A percentile compares a stretch with the other conserved stretches of the same genome.
Evolutionary conservation across 176 grass and related monocot genomes (phyloP).

Genomic region (Secale cereale): DNA sequence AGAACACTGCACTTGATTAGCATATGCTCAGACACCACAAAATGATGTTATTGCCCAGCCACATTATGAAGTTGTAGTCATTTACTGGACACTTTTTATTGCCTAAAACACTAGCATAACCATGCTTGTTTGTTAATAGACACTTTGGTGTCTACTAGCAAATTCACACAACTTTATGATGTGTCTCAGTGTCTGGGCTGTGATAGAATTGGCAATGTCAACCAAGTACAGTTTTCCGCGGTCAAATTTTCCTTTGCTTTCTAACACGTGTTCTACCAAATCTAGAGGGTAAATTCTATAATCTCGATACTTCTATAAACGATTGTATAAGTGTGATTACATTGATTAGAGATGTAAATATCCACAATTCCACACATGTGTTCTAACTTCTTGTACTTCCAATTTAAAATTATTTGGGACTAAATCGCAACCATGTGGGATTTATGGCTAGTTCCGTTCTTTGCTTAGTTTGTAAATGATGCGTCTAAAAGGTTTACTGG

Average conservation of each 20-base stretch:
- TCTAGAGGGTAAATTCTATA: not conserved
- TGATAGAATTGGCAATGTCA: not conserved
- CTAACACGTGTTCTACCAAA: not conserved
- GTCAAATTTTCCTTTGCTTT: not conserved
- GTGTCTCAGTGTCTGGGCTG: not conserved
- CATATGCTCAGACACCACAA: not conserved
- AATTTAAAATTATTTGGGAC: constrained; percentile 18
- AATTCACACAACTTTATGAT: not conserved
- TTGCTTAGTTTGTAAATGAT: constrained; percentile 22
- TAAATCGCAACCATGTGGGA: not conserved
- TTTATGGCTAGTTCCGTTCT: not conserved
- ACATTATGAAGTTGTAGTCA: not conserved
- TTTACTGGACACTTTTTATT: not conserved
- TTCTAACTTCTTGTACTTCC: not conserved
- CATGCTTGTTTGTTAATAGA: not conserved
- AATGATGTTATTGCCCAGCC: not conserved
- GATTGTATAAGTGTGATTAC: not conserved
- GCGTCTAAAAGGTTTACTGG: not conserved
- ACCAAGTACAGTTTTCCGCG: not conserved
- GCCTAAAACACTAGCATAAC: not conserved
- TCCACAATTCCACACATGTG: not conserved
- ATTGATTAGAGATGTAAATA: constrained; percentile 8
- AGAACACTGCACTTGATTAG: not conserved
- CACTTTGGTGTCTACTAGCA: not conserved
- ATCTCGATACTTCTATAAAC: not conserved